Evolutionary conservation across 139 green algal species (phyloP).

Genomic region (Closterium sp.): DNA sequence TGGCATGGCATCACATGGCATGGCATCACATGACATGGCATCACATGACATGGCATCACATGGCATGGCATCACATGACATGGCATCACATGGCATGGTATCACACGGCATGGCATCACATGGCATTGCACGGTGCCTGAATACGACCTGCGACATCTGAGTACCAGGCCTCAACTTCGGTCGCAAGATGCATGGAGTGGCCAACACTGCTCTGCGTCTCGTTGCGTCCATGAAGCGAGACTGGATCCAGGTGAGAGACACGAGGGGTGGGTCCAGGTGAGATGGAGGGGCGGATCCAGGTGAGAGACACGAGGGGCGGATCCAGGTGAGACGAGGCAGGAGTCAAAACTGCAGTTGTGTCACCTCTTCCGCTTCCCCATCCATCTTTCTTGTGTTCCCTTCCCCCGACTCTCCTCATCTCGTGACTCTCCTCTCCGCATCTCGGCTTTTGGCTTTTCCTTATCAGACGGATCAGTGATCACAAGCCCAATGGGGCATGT

Average conservation of each 20-base stretch:
- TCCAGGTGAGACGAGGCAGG: too few relatives aligned
- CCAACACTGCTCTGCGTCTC: conserved; percentile 82
- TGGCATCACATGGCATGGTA: not conserved
- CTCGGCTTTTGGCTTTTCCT: not conserved
- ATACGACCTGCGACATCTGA: not conserved
- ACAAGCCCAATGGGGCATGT: conserved; percentile 84
- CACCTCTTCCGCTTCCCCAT: too few relatives aligned
- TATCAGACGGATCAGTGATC: conserved; percentile 73
- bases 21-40: too few relatives aligned
- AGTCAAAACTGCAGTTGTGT: not conserved
- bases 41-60: too few relatives aligned
- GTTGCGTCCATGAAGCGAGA: conserved; percentile 96
- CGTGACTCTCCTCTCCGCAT: not conserved
- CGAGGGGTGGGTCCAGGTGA: not conserved
- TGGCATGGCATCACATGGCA: too few relatives aligned
- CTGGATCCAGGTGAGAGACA: conserved; percentile 85
- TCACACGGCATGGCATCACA: too few relatives aligned
- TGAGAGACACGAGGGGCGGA: too few relatives aligned
- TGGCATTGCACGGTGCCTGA: too few relatives aligned
- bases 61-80: too few relatives aligned
- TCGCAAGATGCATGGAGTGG: conserved; percentile 60
- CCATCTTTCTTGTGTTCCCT: too few relatives aligned
- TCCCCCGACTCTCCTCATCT: too few relatives aligned
- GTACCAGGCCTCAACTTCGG: conserved; percentile 49
- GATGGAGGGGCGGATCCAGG: not conserved